phyloP scores from a whole-genome alignment of 2,329 filamentous ascomycete species.

The Phyllosticta citriasiana region DNA sequence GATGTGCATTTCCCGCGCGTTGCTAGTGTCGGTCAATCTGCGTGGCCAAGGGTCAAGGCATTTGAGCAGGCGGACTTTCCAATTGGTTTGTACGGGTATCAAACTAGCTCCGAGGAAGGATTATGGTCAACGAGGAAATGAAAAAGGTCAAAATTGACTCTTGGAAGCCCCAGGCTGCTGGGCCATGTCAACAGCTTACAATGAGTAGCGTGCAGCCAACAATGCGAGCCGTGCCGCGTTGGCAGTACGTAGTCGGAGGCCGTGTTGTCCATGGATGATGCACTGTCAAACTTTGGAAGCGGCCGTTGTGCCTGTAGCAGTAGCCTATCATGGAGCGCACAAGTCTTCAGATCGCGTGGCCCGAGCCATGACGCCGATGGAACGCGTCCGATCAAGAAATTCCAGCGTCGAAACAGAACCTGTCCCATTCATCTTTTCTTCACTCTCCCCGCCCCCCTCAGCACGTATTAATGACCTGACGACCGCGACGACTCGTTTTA shows the following conservation, averaged over 20 bases:
- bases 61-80: neutral
- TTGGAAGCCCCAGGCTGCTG: neutral
- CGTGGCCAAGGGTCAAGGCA: neutral
- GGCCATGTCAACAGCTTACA: neutral
- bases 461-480: neutral
- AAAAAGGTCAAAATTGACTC: neutral
- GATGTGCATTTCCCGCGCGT: neutral
- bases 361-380: neutral
- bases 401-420: neutral
- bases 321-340: neutral
- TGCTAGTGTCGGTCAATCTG: neutral
- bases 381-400: slow-evolving; percentile 6
- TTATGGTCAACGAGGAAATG: neutral
- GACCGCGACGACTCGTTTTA: slow-evolving; percentile 1
- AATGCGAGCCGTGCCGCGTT: neutral
- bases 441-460: neutral
- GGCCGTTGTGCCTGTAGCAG: neutral
- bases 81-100: neutral
- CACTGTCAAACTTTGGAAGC: neutral
- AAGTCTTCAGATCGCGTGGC: neutral
- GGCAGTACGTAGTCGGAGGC: neutral
- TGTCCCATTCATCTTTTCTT: slow-evolving; percentile 5
- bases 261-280: neutral
- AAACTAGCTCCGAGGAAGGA: neutral
- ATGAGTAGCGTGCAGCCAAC: no score